Percentiles rank a stretch among this genome's conserved stretches.
Evolutionary conservation across 768 basidiomycete genomes (phyloP).

Genomic region (Pulveroboletus ravenelii): DNA sequence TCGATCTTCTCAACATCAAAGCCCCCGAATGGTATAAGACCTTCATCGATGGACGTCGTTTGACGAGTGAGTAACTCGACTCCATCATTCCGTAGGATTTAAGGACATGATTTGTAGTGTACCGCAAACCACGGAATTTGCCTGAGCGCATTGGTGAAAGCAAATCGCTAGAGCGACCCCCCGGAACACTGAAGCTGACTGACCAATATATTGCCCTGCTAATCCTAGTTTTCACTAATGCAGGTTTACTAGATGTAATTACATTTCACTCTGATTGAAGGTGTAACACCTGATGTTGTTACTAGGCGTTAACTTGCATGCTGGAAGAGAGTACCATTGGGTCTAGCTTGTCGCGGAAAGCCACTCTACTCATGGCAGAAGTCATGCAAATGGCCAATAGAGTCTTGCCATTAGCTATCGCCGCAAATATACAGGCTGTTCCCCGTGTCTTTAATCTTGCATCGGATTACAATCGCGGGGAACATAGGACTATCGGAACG

Average conservation of each 20-base stretch:
- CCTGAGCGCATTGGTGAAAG: slow-evolving; percentile 29
- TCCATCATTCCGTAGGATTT: background rate
- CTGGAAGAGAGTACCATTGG: slow-evolving; percentile 75
- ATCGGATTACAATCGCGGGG: slow-evolving; percentile 70
- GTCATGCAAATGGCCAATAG: slow-evolving; percentile 83
- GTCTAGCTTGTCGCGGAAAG: slow-evolving; percentile 78
- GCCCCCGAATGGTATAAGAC: slow-evolving; percentile 90
- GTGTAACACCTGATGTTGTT: slow-evolving; percentile 2
- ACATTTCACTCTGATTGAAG: background rate
- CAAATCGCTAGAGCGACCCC: slow-evolving; percentile 42
- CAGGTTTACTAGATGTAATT: slow-evolving; percentile 83
- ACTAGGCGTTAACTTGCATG: slow-evolving; percentile 78
- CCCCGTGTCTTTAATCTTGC: slow-evolving; percentile 84
- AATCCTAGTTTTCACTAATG: slow-evolving; percentile 76
- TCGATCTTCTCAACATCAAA: slow-evolving; percentile 88
- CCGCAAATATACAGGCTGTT: slow-evolving; percentile 83
- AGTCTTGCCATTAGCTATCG: slow-evolving; percentile 75
- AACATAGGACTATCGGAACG: slow-evolving; percentile 78
- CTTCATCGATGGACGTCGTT: slow-evolving; percentile 81
- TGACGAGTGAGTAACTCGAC: slow-evolving; percentile 63
- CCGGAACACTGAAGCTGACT: slow-evolving; percentile 69
- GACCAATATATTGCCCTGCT: slow-evolving; percentile 92
- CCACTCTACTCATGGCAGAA: slow-evolving; percentile 87
- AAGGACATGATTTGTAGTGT: slow-evolving; percentile 45
- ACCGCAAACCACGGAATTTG: slow-evolving; percentile 49